Conservation (phyloP, 2,329 filamentous ascomycete genomes). For the Pseudogymnoascus sp. region DNA sequence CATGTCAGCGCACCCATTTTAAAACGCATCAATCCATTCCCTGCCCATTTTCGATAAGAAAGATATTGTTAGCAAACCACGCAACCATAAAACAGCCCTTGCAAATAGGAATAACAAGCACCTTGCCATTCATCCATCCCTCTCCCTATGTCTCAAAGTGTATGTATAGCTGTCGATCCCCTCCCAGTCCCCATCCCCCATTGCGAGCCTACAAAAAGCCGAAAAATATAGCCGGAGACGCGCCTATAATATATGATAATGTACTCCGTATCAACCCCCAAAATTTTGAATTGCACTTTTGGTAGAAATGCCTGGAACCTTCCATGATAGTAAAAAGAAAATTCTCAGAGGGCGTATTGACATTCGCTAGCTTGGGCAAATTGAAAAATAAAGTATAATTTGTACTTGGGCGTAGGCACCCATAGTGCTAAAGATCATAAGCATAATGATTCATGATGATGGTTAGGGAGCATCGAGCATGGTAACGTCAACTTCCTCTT, state of each 20-base stretch:
- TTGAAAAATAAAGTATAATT: background rate
- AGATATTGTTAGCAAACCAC: background rate
- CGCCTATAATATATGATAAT: background rate
- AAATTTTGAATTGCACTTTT: background rate
- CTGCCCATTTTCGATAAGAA: background rate
- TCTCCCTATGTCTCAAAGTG: background rate
- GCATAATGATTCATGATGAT: no score
- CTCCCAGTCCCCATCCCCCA: background rate
- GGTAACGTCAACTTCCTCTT: background rate
- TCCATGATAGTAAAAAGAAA: background rate
- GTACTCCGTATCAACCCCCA: background rate
- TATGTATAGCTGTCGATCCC: background rate
- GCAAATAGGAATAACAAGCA: background rate
- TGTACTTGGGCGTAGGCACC: background rate
- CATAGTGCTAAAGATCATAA: background rate
- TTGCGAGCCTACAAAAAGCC: background rate
- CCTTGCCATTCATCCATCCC: background rate
- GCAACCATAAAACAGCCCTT: background rate
- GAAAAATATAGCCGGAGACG: background rate
- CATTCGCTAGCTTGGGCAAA: background rate
- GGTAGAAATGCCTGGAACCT: background rate
- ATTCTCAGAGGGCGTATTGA: background rate
- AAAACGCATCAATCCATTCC: background rate
- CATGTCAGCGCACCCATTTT: background rate
- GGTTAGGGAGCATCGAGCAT: background rate